These are phyloP conservation scores for Exophiala oligosperma DNA, from an alignment of 2,329 filamentous ascomycete genomes.

Conservation along the genomic window DNA sequence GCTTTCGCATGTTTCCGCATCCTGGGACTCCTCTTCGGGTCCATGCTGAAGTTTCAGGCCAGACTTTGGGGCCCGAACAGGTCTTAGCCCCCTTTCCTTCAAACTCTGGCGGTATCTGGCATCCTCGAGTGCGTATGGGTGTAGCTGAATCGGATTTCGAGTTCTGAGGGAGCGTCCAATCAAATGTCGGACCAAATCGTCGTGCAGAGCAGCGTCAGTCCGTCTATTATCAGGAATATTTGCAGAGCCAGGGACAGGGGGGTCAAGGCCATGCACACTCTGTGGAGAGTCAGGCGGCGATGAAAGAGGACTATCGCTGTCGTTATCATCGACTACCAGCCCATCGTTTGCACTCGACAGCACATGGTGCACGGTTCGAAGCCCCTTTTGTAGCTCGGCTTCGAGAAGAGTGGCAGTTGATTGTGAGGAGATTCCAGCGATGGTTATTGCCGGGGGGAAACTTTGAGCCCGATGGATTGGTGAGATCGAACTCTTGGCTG, in stretches of 20 bases:
- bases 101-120: slow-evolving; percentile 45
- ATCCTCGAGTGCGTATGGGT: slow-evolving; percentile 49
- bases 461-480: not conserved
- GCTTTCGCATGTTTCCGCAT: slow-evolving; percentile 21
- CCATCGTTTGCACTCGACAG: slow-evolving; percentile 3
- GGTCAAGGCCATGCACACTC: slow-evolving; percentile 4
- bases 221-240: not conserved
- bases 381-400: slow-evolving; percentile 18
- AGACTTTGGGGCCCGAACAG: slow-evolving; percentile 37
- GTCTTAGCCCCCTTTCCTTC: slow-evolving; percentile 43
- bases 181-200: not conserved
- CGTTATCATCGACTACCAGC: not conserved
- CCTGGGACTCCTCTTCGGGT: slow-evolving; percentile 18
- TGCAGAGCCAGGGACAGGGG: not conserved
- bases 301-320: slow-evolving; percentile 25
- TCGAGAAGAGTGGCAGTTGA: slow-evolving; percentile 14
- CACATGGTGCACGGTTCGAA: slow-evolving; percentile 17
- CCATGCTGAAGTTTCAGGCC: slow-evolving; percentile 3
- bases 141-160: slow-evolving; percentile 49
- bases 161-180: slow-evolving; percentile 36
- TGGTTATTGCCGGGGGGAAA: not conserved
- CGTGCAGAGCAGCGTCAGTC: not conserved
- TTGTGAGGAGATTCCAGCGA: not conserved
- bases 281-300: slow-evolving; percentile 16
- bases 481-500: not conserved